Evolutionary conservation across 2,329 filamentous ascomycete genomes (phyloP), one percentile per base, ranked within the genome.

Genomic region (Thelonectria blattea): DNA sequence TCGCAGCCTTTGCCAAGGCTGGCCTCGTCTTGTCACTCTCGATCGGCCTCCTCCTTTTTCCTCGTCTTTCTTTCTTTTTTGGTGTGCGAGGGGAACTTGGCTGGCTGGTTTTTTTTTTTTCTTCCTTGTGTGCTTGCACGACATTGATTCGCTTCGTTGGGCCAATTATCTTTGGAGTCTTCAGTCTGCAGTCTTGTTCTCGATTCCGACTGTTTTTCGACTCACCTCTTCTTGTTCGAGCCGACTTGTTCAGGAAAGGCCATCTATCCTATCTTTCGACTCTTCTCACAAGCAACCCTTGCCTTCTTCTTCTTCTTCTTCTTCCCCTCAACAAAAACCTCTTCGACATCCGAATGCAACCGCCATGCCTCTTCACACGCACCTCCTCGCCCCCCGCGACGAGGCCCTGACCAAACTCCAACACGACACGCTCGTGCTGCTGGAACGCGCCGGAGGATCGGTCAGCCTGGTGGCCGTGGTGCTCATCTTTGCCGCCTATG

Each of bases 401-500:
- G 71, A 75, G 63, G 55, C 65, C 27, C 68, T 82, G n/a, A 69
- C 72, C 1, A 47, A 63, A 8, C 61, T 72, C 4, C 75, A 84
- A 65, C 73, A 79, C 52, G 64, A 73, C 14, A 75, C 75, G 9
- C 76, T 85, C 46, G 77, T 82, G 18, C 69, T 76, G 46, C 75
- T 85, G 51, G 85, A 87, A 72, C 78, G 84, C 61, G 74, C 81
- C 46, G 85, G 85, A 32, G 84, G 84, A 10, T 79, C 79, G 14
- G 65, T 87, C 59, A 86, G 84, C 20, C 69, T 87, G 56, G 65
- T 81, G 6, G 80, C 81, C 2, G 81, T 87, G 11, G 57, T 80
- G 22, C 72, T 81, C 30, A 83, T 87, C 56, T 81, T 87, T 61
- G 43, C 84, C 60, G 81, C 83, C 12, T 88, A 83, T 60, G 77